Conservation (phyloP, 345 rosid genomes). For the Hypericum perforatum region DNA sequence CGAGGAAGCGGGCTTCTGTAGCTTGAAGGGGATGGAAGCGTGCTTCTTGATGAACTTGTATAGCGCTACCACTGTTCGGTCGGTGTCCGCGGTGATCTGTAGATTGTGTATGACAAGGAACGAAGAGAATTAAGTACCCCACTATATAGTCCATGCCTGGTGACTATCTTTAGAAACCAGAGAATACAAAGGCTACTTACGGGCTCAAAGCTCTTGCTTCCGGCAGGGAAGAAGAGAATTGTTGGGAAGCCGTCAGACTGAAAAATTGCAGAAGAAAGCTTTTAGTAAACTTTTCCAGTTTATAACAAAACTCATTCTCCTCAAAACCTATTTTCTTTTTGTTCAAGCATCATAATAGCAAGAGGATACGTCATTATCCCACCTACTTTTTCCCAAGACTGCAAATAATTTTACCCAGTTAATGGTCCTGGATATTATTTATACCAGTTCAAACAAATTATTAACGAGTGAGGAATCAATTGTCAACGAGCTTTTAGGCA, state of each 20-base stretch:
- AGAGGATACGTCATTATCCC: no score
- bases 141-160: not conserved
- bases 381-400: no score
- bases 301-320: not conserved
- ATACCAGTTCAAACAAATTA: no score
- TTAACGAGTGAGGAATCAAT: no score
- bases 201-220: conserved; percentile 94
- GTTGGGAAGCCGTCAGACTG: conserved; percentile 97
- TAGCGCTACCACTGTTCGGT: conserved; percentile 88
- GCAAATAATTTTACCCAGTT: no score
- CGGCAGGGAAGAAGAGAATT: conserved; percentile 94
- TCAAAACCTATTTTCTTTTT: not conserved
- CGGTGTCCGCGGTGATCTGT: conserved; percentile 78
- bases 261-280: conserved; percentile 8
- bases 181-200: conserved; percentile 33
- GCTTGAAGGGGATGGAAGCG: conserved; percentile 87
- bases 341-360: no score
- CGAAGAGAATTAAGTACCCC: not conserved
- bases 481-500: no score
- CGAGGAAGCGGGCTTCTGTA: conserved; percentile 57
- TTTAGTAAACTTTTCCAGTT: not conserved
- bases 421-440: no score
- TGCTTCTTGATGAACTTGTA: conserved; percentile 86
- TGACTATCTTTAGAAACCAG: not conserved
- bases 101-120: conserved; percentile 1